Conservation (phyloP, 306 rosid species). For the Dalbergia cochinchinensis region DNA sequence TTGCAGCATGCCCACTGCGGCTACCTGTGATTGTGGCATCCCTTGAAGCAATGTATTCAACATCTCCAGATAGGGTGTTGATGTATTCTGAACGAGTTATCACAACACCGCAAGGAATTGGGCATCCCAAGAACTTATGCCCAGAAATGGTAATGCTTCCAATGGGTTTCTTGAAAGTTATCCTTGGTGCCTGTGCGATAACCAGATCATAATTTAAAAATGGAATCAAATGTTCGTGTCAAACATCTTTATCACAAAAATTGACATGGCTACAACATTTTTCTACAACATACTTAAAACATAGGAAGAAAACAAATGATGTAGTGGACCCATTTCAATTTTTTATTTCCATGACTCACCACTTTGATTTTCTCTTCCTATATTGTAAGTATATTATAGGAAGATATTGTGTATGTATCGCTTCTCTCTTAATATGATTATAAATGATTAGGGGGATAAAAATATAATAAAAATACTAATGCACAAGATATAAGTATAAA, state of each 20-base stretch:
- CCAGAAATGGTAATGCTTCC: constrained; percentile 39
- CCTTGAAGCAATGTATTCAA: constrained; percentile 73
- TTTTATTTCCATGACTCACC: no score
- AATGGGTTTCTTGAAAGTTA: constrained; percentile 38
- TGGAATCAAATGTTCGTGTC: background rate
- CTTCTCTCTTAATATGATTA: no score
- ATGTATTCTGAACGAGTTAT: constrained; percentile 60
- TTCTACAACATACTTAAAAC: no score
- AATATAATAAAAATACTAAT: no score
- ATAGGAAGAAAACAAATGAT: no score
- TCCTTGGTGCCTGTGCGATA: constrained; percentile 26
- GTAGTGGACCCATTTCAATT: no score
- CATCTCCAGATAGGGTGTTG: constrained; percentile 61
- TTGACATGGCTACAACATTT: no score
- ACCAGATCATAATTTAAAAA: background rate
- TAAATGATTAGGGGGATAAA: no score
- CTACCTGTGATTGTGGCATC: constrained; percentile 83
- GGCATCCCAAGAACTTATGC: constrained; percentile 44
- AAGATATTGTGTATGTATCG: no score
- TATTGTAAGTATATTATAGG: no score
- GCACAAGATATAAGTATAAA: no score
- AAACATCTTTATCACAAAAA: background rate
- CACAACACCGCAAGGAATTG: constrained; percentile 40
- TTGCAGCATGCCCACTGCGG: constrained; percentile 72
- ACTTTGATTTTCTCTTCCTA: no score